Percentiles rank a stretch among this genome's conserved stretches.
Evolutionary conservation across 257 asterid species (phyloP).

Genomic region (Solanum habrochaites): DNA sequence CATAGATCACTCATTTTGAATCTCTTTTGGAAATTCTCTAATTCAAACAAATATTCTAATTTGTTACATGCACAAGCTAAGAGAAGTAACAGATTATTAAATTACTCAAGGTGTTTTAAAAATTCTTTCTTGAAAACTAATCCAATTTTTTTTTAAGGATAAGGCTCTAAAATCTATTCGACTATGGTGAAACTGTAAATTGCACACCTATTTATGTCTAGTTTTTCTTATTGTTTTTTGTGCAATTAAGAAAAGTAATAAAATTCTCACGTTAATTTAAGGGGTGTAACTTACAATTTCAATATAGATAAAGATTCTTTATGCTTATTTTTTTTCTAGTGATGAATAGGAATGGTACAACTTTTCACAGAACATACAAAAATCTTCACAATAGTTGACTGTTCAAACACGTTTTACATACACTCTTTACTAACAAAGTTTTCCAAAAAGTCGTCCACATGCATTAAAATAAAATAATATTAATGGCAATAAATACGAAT

Average conservation of each 20-base stretch:
- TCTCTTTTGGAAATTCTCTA: no score
- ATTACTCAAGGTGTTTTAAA: background rate
- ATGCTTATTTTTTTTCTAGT: no score
- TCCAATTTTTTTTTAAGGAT: rapidly evolving
- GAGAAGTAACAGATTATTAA: background rate
- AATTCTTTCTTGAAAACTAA: background rate
- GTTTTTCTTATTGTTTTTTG: background rate
- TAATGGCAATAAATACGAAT: no score
- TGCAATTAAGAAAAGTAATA: background rate
- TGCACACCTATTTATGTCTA: background rate
- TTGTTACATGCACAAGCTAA: background rate
- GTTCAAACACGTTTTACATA: background rate
- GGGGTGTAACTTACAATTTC: no score
- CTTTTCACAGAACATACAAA: background rate
- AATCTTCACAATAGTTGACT: background rate
- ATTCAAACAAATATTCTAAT: no score
- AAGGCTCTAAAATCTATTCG: background rate
- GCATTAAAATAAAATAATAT: background rate
- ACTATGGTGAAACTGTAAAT: background rate
- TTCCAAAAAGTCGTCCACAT: background rate
- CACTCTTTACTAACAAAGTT: background rate
- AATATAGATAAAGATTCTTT: background rate
- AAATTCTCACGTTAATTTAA: background rate
- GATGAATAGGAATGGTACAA: no score
- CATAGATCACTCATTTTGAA: background rate